Conservation (phyloP, 495 filamentous ascomycete genomes). For the Viridothelium virens region DNA sequence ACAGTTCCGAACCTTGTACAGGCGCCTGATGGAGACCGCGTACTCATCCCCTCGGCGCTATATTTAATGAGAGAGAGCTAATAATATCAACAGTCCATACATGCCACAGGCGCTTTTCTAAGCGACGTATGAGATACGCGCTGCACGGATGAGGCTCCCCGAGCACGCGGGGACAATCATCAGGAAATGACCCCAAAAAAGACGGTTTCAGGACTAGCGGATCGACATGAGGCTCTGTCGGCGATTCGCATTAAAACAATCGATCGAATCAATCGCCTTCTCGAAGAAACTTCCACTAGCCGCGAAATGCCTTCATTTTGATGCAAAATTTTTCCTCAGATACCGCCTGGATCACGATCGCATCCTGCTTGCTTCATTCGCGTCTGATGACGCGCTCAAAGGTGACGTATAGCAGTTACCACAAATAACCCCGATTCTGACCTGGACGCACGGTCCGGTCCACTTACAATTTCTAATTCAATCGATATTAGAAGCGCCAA, state of each 20-base stretch:
- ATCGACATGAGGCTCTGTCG: conserved; percentile 6
- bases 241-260: neutral
- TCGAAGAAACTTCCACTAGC: neutral
- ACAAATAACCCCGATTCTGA: no score
- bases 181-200: neutral
- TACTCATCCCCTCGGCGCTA: neutral
- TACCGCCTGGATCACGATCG: neutral
- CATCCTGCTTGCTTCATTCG: conserved; percentile 1
- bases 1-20: neutral
- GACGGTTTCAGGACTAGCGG: conserved; percentile 9
- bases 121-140: conserved; percentile 11
- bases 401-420: neutral
- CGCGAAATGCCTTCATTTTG: neutral
- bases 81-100: neutral
- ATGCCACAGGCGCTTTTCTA: neutral
- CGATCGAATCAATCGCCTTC: neutral
- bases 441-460: no score
- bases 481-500: no score
- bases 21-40: neutral
- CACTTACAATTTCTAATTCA: no score
- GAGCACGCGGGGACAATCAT: neutral
- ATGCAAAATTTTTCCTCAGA: neutral
- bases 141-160: neutral
- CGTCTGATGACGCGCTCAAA: neutral
- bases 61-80: neutral